These are phyloP conservation scores for Striga hermonthica DNA, from an alignment of 305 asterid genomes.

Conservation along the genomic window DNA sequence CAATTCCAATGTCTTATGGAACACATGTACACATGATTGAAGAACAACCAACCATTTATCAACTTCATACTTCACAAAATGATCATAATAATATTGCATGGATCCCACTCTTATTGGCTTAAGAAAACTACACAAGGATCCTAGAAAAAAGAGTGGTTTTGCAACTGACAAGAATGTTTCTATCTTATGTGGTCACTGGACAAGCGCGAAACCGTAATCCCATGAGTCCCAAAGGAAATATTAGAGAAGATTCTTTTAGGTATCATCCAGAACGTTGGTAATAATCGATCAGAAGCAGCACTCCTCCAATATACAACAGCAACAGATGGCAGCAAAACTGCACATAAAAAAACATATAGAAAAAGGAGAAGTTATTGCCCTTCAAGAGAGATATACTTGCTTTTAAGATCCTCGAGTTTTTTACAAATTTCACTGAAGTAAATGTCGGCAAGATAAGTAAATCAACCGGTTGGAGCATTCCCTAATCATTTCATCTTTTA, in stretches of 20 bases:
- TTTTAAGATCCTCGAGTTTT: no score
- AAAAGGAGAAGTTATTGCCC: no score
- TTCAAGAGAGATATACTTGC: no score
- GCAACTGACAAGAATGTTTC: slow-evolving; percentile 7
- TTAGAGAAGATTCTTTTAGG: neutral
- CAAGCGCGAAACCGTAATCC: slow-evolving; percentile 11
- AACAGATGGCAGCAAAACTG: slow-evolving; percentile 60
- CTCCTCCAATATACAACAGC: slow-evolving; percentile 60
- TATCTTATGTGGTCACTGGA: slow-evolving; percentile 8
- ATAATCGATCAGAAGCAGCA: slow-evolving; percentile 47
- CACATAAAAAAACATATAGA: slow-evolving; percentile 27
- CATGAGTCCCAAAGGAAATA: slow-evolving; percentile 18
- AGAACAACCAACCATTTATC: neutral
- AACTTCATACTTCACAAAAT: neutral
- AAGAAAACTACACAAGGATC: slow-evolving; percentile 6
- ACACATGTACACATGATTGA: slow-evolving; percentile 3
- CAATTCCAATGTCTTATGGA: slow-evolving; percentile 10
- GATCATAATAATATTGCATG: neutral
- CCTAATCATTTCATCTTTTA: no score
- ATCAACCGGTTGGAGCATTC: no score
- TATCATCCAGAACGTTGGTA: neutral
- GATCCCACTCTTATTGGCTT: slow-evolving; percentile 10
- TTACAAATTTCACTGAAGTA: no score
- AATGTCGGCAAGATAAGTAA: no score
- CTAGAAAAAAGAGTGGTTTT: no score